phyloP scores from a whole-genome alignment of 495 filamentous ascomycete species.

The Podospora sp. region DNA sequence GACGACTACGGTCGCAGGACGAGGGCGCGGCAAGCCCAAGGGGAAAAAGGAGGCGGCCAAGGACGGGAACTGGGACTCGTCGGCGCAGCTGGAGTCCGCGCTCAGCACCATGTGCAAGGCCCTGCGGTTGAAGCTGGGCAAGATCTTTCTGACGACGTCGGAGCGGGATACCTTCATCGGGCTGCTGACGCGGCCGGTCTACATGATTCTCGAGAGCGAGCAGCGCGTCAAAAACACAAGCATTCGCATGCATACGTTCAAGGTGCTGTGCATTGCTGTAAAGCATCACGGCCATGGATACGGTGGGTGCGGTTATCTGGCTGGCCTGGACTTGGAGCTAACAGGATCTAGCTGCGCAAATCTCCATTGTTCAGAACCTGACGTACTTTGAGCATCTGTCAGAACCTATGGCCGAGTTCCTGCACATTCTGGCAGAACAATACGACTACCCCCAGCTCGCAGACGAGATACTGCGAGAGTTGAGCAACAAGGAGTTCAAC shows the following conservation, averaged over 20 bases:
- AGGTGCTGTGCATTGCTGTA: constrained; percentile 92
- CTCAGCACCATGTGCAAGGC: constrained; percentile 95
- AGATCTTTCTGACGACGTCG: constrained; percentile 94
- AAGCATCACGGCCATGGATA: constrained; percentile 99
- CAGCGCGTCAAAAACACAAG: constrained; percentile 86
- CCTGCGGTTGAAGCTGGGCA: constrained; percentile 85
- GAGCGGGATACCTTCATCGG: constrained; percentile 93
- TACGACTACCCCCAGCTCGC: constrained; percentile 97
- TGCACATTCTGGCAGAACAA: constrained; percentile 94
- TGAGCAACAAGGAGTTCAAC: constrained; percentile 97
- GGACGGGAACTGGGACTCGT: constrained; percentile 86
- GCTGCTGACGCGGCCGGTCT: constrained; percentile 90
- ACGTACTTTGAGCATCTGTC: constrained; percentile 98
- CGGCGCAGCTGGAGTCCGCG: constrained; percentile 80
- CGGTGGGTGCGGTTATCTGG: constrained; percentile 58
- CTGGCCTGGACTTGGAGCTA: constrained; percentile 28
- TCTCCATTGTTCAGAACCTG: constrained; percentile 93
- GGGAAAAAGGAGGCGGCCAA: constrained; percentile 67
- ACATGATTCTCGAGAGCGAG: constrained; percentile 92
- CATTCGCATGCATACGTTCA: constrained; percentile 95
- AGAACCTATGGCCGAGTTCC: constrained; percentile 97
- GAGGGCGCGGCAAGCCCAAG: constrained; percentile 73
- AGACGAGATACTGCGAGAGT: constrained; percentile 89
- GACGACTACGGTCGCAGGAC: constrained; percentile 64
- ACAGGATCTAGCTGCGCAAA: constrained; percentile 79